Conservation (phyloP, 106 monocot genomes). For the Dendrobium officinale region DNA sequence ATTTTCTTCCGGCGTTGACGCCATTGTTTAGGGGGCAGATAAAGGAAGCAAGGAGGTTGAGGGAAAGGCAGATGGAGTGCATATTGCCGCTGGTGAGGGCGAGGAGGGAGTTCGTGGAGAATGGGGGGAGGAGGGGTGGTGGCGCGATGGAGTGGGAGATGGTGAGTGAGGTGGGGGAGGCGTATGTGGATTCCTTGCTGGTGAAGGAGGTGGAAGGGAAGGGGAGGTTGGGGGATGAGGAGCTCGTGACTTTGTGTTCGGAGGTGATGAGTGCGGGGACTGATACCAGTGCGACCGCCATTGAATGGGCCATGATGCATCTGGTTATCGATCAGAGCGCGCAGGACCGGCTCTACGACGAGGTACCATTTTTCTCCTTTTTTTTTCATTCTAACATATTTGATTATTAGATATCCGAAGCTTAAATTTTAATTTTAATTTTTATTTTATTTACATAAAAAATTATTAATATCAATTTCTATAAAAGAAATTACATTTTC, state of each 20-base stretch:
- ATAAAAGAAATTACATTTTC: too few species aligned
- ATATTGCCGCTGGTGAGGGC: constrained; percentile 52
- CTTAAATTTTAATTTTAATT: too few species aligned
- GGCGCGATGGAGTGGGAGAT: constrained; percentile 29
- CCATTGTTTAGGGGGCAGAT: constrained; percentile 60
- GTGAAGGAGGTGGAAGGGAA: constrained; percentile 35
- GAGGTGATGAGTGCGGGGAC: constrained; percentile 99
- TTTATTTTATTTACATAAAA: too few species aligned
- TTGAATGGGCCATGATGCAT: constrained; percentile 81
- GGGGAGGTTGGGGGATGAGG: constrained; percentile 60
- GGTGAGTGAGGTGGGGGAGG: constrained; percentile 62
- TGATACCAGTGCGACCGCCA: constrained; percentile 82
- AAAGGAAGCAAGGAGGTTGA: constrained; percentile 29
- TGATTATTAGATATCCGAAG: too few species aligned
- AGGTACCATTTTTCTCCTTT: constrained; percentile 20
- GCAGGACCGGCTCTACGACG: constrained; percentile 50
- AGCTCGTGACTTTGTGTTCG: constrained; percentile 82
- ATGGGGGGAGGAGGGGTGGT: not conserved
- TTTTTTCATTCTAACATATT: not conserved
- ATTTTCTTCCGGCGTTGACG: constrained; percentile 65
- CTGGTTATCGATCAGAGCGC: constrained; percentile 54
- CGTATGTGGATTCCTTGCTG: constrained; percentile 86
- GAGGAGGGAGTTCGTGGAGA: constrained; percentile 40
- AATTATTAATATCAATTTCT: too few species aligned
- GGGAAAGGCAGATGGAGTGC: constrained; percentile 57